Conservation (phyloP, 768 basidiomycete genomes). For the Boletus rubroflammeus region DNA sequence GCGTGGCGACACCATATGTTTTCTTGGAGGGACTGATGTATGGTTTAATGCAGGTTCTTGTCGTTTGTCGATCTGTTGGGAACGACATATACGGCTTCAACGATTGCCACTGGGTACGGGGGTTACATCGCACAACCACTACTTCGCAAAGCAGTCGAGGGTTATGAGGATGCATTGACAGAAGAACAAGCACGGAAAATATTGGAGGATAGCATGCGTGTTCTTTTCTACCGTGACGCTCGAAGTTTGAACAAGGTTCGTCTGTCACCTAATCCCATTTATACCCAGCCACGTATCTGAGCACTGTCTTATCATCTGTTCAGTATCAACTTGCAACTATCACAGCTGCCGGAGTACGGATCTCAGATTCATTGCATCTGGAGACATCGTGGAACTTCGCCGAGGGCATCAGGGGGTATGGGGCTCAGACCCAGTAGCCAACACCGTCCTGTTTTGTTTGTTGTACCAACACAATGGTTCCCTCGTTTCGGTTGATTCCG, state of each 20-base stretch:
- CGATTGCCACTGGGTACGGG: slow-evolving; percentile 94
- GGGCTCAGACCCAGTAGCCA: slow-evolving; percentile 78
- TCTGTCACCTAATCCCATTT: background rate
- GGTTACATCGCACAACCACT: slow-evolving; percentile 91
- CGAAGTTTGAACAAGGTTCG: slow-evolving; percentile 91
- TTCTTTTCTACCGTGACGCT: slow-evolving; percentile 95
- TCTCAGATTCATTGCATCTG: slow-evolving; percentile 73
- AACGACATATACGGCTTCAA: slow-evolving; percentile 92
- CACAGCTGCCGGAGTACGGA: slow-evolving; percentile 67
- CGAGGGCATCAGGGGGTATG: slow-evolving; percentile 88
- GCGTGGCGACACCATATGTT: slow-evolving; percentile 15
- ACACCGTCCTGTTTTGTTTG: background rate
- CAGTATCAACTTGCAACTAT: slow-evolving; percentile 96
- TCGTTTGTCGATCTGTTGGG: slow-evolving; percentile 93
- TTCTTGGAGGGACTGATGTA: background rate
- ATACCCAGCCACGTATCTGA: background rate
- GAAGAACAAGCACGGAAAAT: slow-evolving; percentile 78
- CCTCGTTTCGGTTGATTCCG: background rate
- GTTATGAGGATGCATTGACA: slow-evolving; percentile 65
- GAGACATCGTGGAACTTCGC: slow-evolving; percentile 91
- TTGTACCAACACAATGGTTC: slow-evolving; percentile 8
- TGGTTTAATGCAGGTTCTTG: slow-evolving; percentile 64
- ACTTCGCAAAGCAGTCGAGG: slow-evolving; percentile 87
- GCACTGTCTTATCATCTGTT: background rate
- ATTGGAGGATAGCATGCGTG: slow-evolving; percentile 82